phyloP scores from a whole-genome alignment of 345 rosid genomes.

The Pseudoturritis turrita region DNA sequence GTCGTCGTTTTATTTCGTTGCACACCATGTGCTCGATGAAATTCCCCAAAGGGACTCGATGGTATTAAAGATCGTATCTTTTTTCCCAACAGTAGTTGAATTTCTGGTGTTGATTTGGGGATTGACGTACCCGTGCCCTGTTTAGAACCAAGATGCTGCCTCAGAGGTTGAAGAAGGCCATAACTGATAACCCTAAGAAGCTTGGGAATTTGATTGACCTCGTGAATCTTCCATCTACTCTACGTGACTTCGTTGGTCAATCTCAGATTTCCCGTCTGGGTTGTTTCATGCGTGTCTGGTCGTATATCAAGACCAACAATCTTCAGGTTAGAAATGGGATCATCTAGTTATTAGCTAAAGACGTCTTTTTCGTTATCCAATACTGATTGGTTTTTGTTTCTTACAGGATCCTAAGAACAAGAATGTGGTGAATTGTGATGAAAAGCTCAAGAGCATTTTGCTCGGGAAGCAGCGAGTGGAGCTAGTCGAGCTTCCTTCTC shows the following conservation, averaged over 20 bases:
- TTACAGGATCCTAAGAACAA: slow-evolving; percentile 69
- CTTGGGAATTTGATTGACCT: slow-evolving; percentile 80
- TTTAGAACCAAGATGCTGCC: slow-evolving; percentile 54
- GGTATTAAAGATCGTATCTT: not conserved
- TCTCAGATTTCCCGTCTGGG: slow-evolving; percentile 88
- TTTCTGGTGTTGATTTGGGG: not conserved
- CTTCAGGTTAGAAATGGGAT: slow-evolving; percentile 53
- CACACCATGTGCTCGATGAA: slow-evolving; percentile 31
- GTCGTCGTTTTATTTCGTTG: not conserved
- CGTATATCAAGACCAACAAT: slow-evolving; percentile 80
- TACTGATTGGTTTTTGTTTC: not conserved
- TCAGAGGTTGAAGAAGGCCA: slow-evolving; percentile 60
- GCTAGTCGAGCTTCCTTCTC: slow-evolving; percentile 71
- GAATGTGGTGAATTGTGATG: slow-evolving; percentile 80
- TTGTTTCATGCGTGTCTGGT: slow-evolving; percentile 87
- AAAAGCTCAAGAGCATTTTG: slow-evolving; percentile 64
- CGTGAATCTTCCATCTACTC: slow-evolving; percentile 76
- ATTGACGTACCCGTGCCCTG: not conserved
- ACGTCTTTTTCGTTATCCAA: not conserved
- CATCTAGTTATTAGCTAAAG: not conserved
- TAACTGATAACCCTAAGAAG: slow-evolving; percentile 77
- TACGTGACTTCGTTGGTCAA: slow-evolving; percentile 84
- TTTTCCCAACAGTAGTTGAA: not conserved
- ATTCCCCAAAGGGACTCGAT: slow-evolving; percentile 8
- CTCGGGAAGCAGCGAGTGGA: slow-evolving; percentile 76